Evolutionary conservation across 2,329 filamentous ascomycete genomes (phyloP), one percentile per base, ranked within the genome.

Genomic region (Ilyonectria sp.): DNA sequence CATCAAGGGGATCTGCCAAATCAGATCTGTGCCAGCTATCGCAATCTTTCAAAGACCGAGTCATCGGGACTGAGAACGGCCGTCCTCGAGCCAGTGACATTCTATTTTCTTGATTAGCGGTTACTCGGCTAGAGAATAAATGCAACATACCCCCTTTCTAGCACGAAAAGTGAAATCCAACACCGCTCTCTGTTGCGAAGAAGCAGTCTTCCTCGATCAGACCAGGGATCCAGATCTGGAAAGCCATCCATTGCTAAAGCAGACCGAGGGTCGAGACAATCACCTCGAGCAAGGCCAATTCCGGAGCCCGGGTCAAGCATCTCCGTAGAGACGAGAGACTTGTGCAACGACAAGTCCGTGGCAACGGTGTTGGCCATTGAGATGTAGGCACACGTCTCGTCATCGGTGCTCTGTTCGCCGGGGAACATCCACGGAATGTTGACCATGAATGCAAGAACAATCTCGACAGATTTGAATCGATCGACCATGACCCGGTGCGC

Each of bases 381-480:
- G 60, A 94, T 88, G 71, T 92, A 93, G 47, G 89, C 87, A 65
- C 91, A 93, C 0, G 92, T 93, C 73, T 93, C 91, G 67, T 94
- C 92, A 70, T 93, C 91, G 10, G 90, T 90, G 77, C 89, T 91
- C 73, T 92, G 89, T 65, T 87, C 82, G 2, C 90, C 90, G 1
- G 90, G 90, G 33, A 89, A 88, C 86, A 93, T 93, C 92, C 92
- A 94, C 0, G 92, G 92, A 7, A 94, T 87, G 68, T 93, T 93
- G 35, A 93, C 86, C 89, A 94, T 91, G 75, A 93, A 93, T 0
- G 90, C 92, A 1, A 94, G 81, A 0, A 94, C 89, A 63, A 94
- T 93, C 76, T 94, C 92, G 6, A 93, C 90, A 0, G 92, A 94
- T 63, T 90, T 87, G 73, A 90, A 87, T 2, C 91, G 87, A 52